phyloP scores from a whole-genome alignment of 1,284 basidiomycete genomes.

The Trichosporon asahii region DNA sequence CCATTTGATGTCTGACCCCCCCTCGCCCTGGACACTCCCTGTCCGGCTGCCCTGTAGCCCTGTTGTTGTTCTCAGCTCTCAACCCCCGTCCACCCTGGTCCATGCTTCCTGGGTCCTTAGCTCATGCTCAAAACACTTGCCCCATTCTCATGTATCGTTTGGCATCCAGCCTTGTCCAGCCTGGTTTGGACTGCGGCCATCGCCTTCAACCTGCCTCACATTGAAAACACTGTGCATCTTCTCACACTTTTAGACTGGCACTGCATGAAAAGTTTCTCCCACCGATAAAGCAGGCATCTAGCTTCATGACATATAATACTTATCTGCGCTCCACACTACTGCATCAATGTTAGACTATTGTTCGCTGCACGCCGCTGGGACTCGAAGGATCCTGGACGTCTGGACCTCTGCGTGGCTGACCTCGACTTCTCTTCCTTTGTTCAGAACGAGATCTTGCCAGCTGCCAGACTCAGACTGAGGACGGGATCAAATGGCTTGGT shows the following conservation, averaged over 20 bases:
- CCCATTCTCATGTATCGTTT: background rate
- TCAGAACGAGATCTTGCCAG: background rate
- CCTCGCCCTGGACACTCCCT: too few relatives aligned
- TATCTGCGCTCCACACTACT: background rate
- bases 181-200: background rate
- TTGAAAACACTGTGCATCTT: background rate
- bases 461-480: too few relatives aligned
- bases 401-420: background rate
- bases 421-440: background rate
- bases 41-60: background rate
- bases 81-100: background rate
- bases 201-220: background rate
- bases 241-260: too few relatives aligned
- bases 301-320: background rate
- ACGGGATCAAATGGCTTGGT: too few relatives aligned
- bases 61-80: background rate
- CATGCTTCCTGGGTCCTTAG: background rate
- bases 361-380: background rate
- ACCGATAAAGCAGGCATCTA: too few relatives aligned
- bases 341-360: background rate
- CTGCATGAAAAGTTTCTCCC: too few relatives aligned
- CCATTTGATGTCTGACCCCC: too few relatives aligned
- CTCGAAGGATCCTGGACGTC: too few relatives aligned
- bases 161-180: background rate
- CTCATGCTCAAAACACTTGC: background rate